Conservation (phyloP, 257 asterid species). For the Fraxinus americana region DNA sequence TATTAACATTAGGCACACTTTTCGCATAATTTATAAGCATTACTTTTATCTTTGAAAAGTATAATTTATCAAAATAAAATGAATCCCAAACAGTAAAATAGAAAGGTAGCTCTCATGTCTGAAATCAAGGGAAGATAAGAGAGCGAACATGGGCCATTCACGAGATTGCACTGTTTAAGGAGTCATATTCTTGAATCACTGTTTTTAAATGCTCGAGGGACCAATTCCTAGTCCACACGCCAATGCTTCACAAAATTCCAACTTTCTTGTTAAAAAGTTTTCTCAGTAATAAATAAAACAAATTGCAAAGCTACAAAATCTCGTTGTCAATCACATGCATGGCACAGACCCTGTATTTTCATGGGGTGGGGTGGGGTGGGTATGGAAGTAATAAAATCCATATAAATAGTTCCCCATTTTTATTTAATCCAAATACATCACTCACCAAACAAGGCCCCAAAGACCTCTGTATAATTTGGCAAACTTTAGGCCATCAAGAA, state of each 20-base stretch:
- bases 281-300: slow-evolving; percentile 49
- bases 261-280: slow-evolving; percentile 20
- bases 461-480: slow-evolving; percentile 73
- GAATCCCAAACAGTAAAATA: neutral
- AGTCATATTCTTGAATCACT: slow-evolving; percentile 43
- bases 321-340: slow-evolving; percentile 79
- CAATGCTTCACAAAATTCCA: slow-evolving; percentile 25
- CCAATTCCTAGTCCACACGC: slow-evolving; percentile 40
- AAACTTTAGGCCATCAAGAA: slow-evolving; percentile 49
- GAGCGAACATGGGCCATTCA: slow-evolving; percentile 48
- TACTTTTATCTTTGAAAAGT: too few species aligned
- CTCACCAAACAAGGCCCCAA: slow-evolving; percentile 74
- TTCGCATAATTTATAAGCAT: too few species aligned
- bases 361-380: slow-evolving; percentile 22
- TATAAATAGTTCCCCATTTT: slow-evolving; percentile 8
- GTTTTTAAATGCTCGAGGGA: slow-evolving; percentile 55
- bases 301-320: slow-evolving; percentile 79
- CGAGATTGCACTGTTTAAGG: slow-evolving; percentile 41
- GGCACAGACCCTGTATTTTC: slow-evolving; percentile 33
- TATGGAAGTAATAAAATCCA: neutral
- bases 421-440: slow-evolving; percentile 60
- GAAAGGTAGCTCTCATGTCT: slow-evolving; percentile 24
- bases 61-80: too few species aligned
- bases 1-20: too few species aligned
- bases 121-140: slow-evolving; percentile 40